Conservation (phyloP, 176 grass and related monocot genomes). For the Zea mays region Zm-B73-REFERENCE-NAM-5.0 NC_050096.1:39682001-39682500, state of each 20-base stretch:
- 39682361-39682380: neutral
- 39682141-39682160: constrained; percentile 1
- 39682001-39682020: constrained; percentile 16
- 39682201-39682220: constrained; percentile 16
- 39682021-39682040: neutral
- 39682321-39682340: neutral
- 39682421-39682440: neutral
- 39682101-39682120: constrained; percentile 5
- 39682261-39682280: neutral
- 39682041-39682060: neutral
- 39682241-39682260: neutral
- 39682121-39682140: constrained; percentile 22
- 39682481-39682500: constrained; percentile 16
- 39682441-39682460: neutral
- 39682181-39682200: neutral
- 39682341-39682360: constrained; percentile 19
- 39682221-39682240: constrained; percentile 21
- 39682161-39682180: neutral
- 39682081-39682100: neutral
- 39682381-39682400: neutral
- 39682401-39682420: neutral
- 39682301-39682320: constrained; percentile 14
- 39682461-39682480: constrained; percentile 13
- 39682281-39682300: constrained; percentile 20
- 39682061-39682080: neutral